phyloP scores from a whole-genome alignment of 768 basidiomycete genomes.

The Phylloporus scabripes region DNA sequence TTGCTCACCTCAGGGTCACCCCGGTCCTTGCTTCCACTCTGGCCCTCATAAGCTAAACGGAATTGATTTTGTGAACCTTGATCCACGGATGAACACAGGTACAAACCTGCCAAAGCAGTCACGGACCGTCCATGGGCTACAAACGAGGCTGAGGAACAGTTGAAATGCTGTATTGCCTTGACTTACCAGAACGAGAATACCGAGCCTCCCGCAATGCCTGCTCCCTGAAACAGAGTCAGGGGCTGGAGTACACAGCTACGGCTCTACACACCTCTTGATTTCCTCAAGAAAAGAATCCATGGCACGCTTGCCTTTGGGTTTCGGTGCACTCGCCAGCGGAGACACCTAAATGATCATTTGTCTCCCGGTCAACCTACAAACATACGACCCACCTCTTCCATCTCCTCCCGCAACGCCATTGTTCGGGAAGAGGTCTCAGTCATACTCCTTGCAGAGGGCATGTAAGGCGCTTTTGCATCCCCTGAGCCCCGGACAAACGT shows the following conservation, averaged over 20 bases:
- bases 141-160: conserved; percentile 2
- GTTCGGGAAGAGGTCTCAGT: conserved; percentile 28
- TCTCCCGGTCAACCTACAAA: not conserved
- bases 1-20: conserved; percentile 75
- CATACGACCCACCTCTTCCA: conserved; percentile 28
- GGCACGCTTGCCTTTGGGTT: conserved; percentile 88
- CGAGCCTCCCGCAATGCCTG: conserved; percentile 89
- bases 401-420: conserved; percentile 29
- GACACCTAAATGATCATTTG: conserved; percentile 38
- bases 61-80: conserved; percentile 2
- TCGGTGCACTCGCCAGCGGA: conserved; percentile 53
- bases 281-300: conserved; percentile 97
- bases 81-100: not conserved
- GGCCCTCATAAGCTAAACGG: conserved; percentile 72
- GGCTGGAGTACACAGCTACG: not conserved
- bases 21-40: conserved; percentile 84
- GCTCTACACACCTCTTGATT: conserved; percentile 71
- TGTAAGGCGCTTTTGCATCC: conserved; percentile 33
- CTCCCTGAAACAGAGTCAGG: conserved; percentile 52
- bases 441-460: conserved; percentile 34
- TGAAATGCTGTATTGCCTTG: not conserved
- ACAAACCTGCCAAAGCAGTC: conserved; percentile 82
- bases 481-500: conserved; percentile 63
- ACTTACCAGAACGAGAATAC: conserved; percentile 61
- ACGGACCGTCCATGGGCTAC: conserved; percentile 69